Conservation (phyloP, 225 moss, liverwort and hornwort species). For the Bryum argenteum region DNA sequence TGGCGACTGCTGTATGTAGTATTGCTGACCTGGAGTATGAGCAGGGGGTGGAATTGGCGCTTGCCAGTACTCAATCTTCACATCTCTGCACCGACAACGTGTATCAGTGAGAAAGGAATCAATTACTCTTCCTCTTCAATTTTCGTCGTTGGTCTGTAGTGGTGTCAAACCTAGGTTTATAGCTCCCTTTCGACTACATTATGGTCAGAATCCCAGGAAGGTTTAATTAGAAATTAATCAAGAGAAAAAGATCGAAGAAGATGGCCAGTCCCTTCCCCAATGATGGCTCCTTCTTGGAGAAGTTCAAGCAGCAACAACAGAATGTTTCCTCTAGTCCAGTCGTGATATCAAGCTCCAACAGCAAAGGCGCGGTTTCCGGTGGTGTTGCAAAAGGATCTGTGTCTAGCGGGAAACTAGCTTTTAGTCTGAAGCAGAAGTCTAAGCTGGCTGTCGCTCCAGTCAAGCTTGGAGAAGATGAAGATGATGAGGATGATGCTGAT, state of each 20-base stretch:
- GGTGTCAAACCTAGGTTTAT: slow-evolving; percentile 18
- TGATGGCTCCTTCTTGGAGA: slow-evolving; percentile 92
- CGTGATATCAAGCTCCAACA: slow-evolving; percentile 38
- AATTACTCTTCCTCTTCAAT: background rate
- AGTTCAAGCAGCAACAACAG: slow-evolving; percentile 83
- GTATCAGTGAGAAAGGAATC: slow-evolving; percentile 33
- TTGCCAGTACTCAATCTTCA: slow-evolving; percentile 60
- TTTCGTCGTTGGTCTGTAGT: slow-evolving; percentile 5
- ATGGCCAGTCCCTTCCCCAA: slow-evolving; percentile 76
- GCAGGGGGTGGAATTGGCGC: slow-evolving; percentile 75
- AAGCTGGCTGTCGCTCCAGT: slow-evolving; percentile 79
- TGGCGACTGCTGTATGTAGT: slow-evolving; percentile 47
- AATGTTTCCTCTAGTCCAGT: slow-evolving; percentile 39
- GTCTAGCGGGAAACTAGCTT: slow-evolving; percentile 89
- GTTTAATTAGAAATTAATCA: slow-evolving; percentile 19
- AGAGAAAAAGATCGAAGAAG: slow-evolving; percentile 37
- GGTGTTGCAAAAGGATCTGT: slow-evolving; percentile 34
- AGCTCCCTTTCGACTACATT: slow-evolving; percentile 17
- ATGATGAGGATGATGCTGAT: slow-evolving; percentile 68
- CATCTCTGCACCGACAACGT: slow-evolving; percentile 54
- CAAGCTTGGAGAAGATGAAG: slow-evolving; percentile 86
- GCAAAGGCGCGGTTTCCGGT: slow-evolving; percentile 40
- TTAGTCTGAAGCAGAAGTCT: slow-evolving; percentile 94
- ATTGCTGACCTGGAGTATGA: slow-evolving; percentile 69
- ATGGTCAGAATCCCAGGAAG: slow-evolving; percentile 30